These are phyloP conservation scores for Pythium oligandrum DNA, from an alignment of 352 stramenopile species.

Conservation along the genomic window DNA sequence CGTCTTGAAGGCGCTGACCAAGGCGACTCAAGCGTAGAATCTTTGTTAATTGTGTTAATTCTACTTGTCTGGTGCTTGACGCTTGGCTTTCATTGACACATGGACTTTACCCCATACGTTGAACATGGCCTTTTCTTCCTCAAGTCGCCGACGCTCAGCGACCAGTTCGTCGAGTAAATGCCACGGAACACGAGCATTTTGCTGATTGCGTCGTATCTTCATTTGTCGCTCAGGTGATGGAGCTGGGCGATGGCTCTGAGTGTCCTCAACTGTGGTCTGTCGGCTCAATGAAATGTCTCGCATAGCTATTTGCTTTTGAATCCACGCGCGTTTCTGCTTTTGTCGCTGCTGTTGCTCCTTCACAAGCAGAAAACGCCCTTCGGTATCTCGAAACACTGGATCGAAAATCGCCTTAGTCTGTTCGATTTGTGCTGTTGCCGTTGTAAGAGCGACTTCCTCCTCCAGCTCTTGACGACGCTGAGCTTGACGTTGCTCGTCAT, in stretches of 20 bases:
- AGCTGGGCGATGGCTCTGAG: background rate
- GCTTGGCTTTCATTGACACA: conserved; percentile 7
- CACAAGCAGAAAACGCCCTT: conserved; percentile 35
- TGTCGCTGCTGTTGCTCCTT: conserved; percentile 29
- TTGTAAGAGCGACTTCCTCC: conserved; percentile 40
- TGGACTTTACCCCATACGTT: conserved; percentile 41
- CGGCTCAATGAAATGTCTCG: background rate
- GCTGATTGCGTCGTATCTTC: conserved; percentile 19
- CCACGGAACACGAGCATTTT: conserved; percentile 62
- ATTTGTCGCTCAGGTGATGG: conserved; percentile 10
- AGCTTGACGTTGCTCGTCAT: conserved; percentile 19
- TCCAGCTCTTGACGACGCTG: conserved; percentile 20
- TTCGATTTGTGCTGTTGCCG: conserved; percentile 45
- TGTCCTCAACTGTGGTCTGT: too few species aligned
- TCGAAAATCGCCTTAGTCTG: conserved; percentile 62
- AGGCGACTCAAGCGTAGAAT: background rate
- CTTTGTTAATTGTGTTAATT: background rate
- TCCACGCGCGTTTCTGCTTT: conserved; percentile 5
- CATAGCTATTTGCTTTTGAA: background rate
- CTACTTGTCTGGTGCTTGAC: too few species aligned
- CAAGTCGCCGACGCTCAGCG: conserved; percentile 36
- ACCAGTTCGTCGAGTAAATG: conserved; percentile 61
- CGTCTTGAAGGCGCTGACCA: conserved; percentile 21
- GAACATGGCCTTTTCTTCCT: conserved; percentile 58
- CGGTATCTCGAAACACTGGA: conserved; percentile 52